Percentiles rank a stretch among this genome's conserved stretches.
phyloP scores from a whole-genome alignment of 768 basidiomycete species.

The Auricularia heimuer region DNA sequence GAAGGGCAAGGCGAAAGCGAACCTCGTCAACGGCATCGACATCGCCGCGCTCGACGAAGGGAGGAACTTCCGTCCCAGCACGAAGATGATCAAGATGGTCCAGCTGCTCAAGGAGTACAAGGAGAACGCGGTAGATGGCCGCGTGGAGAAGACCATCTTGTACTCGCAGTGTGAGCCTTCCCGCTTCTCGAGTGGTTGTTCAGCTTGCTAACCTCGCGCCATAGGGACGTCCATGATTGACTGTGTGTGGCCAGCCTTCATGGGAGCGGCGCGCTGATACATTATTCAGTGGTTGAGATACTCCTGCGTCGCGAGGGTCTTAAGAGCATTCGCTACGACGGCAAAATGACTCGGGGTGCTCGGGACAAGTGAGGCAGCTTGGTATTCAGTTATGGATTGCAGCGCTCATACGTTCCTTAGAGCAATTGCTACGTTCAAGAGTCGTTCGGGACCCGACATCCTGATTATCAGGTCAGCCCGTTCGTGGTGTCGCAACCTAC shows the following conservation, averaged over 20 bases:
- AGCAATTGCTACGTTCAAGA: conserved; percentile 44
- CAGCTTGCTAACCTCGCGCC: background rate
- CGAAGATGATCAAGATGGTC: conserved; percentile 57
- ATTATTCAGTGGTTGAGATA: conserved; percentile 33
- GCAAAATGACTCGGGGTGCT: conserved; percentile 47
- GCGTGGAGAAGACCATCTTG: conserved; percentile 59
- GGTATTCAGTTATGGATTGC: too few species aligned
- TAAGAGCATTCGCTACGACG: conserved; percentile 51
- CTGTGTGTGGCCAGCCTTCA: conserved; percentile 16
- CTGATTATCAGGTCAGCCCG: conserved; percentile 49
- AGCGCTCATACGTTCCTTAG: conserved; percentile 1
- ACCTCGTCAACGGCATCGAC: conserved; percentile 23
- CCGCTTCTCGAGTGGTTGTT: conserved; percentile 1
- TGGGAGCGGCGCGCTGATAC: background rate
- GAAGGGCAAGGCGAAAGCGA: conserved; percentile 10
- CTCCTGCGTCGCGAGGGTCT: conserved; percentile 51
- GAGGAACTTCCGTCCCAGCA: conserved; percentile 47
- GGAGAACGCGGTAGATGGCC: conserved; percentile 22
- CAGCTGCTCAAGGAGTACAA: conserved; percentile 43
- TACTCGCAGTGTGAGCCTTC: conserved; percentile 54
- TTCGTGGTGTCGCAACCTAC: conserved; percentile 4
- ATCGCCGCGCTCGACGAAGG: conserved; percentile 25
- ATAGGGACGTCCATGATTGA: conserved; percentile 69
- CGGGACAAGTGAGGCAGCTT: conserved; percentile 29
- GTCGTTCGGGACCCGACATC: conserved; percentile 44